Evolutionary conservation across 768 basidiomycete species (phyloP), one percentile per base, ranked within the genome.

Genomic region (Leucocoprinus birnbaumii): DNA sequence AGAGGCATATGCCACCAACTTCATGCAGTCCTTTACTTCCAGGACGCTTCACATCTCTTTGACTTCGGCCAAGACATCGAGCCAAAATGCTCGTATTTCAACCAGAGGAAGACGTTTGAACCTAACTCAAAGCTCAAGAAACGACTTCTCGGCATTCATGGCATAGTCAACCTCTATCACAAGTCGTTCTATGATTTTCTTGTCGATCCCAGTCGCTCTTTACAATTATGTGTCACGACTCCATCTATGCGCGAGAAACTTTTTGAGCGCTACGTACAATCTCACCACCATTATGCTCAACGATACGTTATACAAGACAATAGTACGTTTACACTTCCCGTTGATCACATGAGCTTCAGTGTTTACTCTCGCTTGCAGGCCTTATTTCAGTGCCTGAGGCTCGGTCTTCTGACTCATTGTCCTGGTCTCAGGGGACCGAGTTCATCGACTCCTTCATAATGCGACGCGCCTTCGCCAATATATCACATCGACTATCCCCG

Each of bases 141-240:
- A 38, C 25, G 42, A 10, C 26, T 42, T n/a, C 19, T 35, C 24
- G 13, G 27, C 6, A 3, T 21, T 37, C 25, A 25, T 26, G 18
- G 13, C 24, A n/a, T 16, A n/a, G 6, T 16, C 6, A 13, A 25
- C 6, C 21, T 52, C 10, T 44, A 44, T 13, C 51, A 52, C 2
- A 52, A 44, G 43, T 52, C 51, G 26, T 52, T 52, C 42, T 31
- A 4, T 24, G 51, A 52, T 27, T 52, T 52, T 42, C 51, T 52
- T 18, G 24, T 14, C 4, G 51, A 52, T 6, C 42, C 51, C 13
- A 21, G 2, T 18, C 51, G 42, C n/a, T 52, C 51, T 25, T 14
- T 7, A 6, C n/a, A 21, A 21, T 52, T 34, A n/a, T 52, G 42
- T 14, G 31, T 52, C 42, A 19, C 26, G 19, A 35, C 51, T 11